Percentiles rank a stretch among this genome's conserved stretches.
Conservation (phyloP, 2,329 filamentous ascomycete genomes). For the Zymoseptoria ardabiliae region DNA sequence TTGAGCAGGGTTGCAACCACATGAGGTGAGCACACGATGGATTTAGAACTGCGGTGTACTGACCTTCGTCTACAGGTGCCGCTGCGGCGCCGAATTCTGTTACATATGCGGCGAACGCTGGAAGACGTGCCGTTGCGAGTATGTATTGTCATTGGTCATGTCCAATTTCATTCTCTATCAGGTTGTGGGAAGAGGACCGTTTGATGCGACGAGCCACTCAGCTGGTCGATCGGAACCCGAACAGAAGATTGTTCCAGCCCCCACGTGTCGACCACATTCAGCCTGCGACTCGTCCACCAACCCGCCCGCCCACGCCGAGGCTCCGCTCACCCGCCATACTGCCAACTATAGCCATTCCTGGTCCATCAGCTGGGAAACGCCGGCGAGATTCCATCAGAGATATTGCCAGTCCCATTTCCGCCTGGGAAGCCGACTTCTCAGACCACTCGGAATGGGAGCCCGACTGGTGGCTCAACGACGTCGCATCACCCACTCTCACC, state of each 20-base stretch:
- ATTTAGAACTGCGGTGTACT: conserved; percentile 25
- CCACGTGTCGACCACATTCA: conserved; percentile 5
- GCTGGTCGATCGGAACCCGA: conserved; percentile 12
- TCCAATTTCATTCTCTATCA: neutral
- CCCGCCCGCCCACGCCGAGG: neutral
- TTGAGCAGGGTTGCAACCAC: conserved; percentile 47
- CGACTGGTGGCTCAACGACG: conserved; percentile 7
- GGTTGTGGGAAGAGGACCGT: conserved; percentile 16
- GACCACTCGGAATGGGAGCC: conserved; percentile 13
- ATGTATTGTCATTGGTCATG: neutral
- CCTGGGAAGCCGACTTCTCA: conserved; percentile 11
- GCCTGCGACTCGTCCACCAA: conserved; percentile 1
- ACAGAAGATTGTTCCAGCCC: conserved; percentile 10
- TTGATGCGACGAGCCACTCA: conserved; percentile 11
- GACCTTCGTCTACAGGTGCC: conserved; percentile 16
- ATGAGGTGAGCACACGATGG: conserved; percentile 44
- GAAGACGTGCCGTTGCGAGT: conserved; percentile 22
- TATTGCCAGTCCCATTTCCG: neutral
- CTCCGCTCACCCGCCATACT: neutral
- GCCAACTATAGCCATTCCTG: neutral
- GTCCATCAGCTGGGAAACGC: neutral
- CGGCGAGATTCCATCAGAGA: neutral
- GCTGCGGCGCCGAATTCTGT: conserved; percentile 25
- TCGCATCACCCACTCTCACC: neutral
- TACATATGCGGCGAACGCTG: conserved; percentile 23